Conservation (phyloP, 1,284 basidiomycete species). For the Trametes versicolor region DNA sequence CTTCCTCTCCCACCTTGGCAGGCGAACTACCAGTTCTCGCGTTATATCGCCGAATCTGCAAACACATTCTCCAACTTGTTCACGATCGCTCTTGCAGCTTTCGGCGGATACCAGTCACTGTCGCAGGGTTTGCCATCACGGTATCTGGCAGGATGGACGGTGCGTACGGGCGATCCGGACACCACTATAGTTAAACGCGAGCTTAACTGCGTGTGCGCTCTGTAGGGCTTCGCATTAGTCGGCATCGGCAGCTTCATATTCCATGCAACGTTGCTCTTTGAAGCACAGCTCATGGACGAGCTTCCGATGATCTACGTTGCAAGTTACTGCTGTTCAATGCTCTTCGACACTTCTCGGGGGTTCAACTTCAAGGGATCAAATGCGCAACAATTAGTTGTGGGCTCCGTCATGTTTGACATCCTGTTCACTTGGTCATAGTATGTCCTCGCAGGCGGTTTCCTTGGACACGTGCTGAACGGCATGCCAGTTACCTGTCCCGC, state of each 20-base stretch:
- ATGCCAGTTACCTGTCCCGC: slow-evolving; percentile 58
- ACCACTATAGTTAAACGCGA: background rate
- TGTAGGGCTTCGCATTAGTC: slow-evolving; percentile 66
- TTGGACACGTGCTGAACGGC: slow-evolving; percentile 6
- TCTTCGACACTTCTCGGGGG: slow-evolving; percentile 66
- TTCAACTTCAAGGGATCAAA: slow-evolving; percentile 51
- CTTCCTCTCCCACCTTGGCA: slow-evolving; percentile 38
- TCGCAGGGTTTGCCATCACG: slow-evolving; percentile 58
- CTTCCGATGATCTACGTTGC: slow-evolving; percentile 75
- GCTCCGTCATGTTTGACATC: slow-evolving; percentile 59
- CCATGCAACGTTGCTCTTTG: slow-evolving; percentile 74
- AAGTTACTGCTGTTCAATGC: slow-evolving; percentile 60
- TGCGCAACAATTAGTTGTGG: slow-evolving; percentile 50
- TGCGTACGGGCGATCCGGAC: slow-evolving; percentile 42
- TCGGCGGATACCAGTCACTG: slow-evolving; percentile 51
- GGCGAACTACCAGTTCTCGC: slow-evolving; percentile 77
- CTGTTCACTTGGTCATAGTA: slow-evolving; percentile 74
- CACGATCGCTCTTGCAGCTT: slow-evolving; percentile 59
- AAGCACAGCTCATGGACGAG: slow-evolving; percentile 76
- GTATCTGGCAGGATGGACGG: slow-evolving; percentile 61
- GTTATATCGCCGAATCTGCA: slow-evolving; percentile 73
- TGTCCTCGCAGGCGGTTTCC: slow-evolving; percentile 37
- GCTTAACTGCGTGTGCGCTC: background rate
- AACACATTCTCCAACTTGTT: slow-evolving; percentile 73
- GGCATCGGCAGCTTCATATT: slow-evolving; percentile 74